Evolutionary conservation across 345 rosid genomes (phyloP), one percentile per base, ranked within the genome.

Genomic region (Sisymbrium altissimum): DNA sequence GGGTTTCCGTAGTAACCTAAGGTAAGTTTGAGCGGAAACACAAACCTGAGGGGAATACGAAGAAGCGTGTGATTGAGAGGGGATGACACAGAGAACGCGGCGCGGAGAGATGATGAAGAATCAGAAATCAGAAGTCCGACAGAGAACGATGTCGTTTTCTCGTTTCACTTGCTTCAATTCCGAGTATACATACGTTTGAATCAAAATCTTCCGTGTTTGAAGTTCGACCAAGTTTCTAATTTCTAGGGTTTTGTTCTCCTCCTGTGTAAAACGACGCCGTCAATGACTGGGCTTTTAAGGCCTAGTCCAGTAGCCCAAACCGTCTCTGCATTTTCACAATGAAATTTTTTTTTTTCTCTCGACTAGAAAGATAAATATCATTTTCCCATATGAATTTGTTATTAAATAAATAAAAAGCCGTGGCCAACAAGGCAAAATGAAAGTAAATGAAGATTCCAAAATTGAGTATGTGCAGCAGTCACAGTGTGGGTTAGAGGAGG

Each of bases 21-120:
- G 18, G 60, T 14, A 8, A 14, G 54, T 23, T 18, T 32, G 45
- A 33, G 23, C 13, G 6, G n/a, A 27, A 1, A 72, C 9, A 54
- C 77, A 33, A 64, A 73, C 77, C 77, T 55, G 46, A 64, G 64
- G 18, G n/a, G n/a, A n/a, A n/a, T n/a, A n/a, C n/a, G n/a, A 6
- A 52, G 59, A 36, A 59, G 67, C 66, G 1, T 33, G 25, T 18
- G 14, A 6, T 15, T 41, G 21, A 38, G 19, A 57, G 15, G 27
- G 9, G 12, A 58, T 6, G 45, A 38, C 30, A 19, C 64, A 36
- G 64, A 71, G 69, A 49, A 15, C 27, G 58, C 75, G 59, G 43
- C 68, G 68, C n/a, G n/a, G 21, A 36, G 13, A 36, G 50, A 56
- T 5, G 54, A 58, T 9, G 54, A 30, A 19, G 19, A 48, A 38